phyloP scores from a whole-genome alignment of 306 rosid species.

The Luffa acutangula region DNA sequence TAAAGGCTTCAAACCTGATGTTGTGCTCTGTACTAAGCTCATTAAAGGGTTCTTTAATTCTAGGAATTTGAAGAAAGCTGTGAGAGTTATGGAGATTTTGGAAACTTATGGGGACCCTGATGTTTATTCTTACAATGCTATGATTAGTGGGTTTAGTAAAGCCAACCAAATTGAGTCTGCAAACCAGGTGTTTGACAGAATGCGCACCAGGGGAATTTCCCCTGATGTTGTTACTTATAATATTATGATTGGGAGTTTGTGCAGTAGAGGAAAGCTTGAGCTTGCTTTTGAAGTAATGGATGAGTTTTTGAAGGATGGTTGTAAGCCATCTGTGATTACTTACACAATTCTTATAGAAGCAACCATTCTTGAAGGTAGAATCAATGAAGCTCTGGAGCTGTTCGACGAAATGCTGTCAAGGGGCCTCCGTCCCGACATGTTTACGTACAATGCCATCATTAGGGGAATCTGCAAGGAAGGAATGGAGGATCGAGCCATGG shows the following conservation, averaged over 20 bases:
- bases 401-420: constrained; percentile 59
- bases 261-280: constrained; percentile 48
- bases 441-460: constrained; percentile 51
- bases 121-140: constrained; percentile 64
- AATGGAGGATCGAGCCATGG: constrained; percentile 56
- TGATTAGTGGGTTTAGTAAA: constrained; percentile 59
- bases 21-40: constrained; percentile 60
- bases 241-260: constrained; percentile 70
- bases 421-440: constrained; percentile 66
- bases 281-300: constrained; percentile 48
- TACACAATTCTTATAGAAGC: constrained; percentile 81
- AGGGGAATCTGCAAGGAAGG: constrained; percentile 71
- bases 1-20: constrained; percentile 60
- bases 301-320: constrained; percentile 49
- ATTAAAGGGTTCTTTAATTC: constrained; percentile 61
- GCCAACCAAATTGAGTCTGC: constrained; percentile 51
- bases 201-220: constrained; percentile 51
- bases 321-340: constrained; percentile 67
- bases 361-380: constrained; percentile 49
- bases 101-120: constrained; percentile 74
- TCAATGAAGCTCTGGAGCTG: constrained; percentile 55
- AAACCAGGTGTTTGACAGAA: constrained; percentile 47
- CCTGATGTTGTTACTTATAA: constrained; percentile 78
- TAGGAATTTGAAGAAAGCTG: constrained; percentile 42
- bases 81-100: constrained; percentile 59